Evolutionary conservation across 495 filamentous ascomycete species (phyloP).

Genomic region (Neurospora intermedia): DNA sequence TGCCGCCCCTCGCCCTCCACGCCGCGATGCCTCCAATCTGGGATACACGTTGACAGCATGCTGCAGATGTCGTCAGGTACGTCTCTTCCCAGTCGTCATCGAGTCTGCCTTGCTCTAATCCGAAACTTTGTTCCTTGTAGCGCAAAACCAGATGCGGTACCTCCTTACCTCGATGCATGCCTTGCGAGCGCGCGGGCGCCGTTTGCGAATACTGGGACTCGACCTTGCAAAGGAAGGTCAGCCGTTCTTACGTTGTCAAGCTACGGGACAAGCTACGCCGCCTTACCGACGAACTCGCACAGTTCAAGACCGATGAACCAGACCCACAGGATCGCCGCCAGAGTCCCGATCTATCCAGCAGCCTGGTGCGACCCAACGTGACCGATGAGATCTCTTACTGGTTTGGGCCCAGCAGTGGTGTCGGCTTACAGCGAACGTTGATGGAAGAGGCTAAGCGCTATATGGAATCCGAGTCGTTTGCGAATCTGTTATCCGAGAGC

Average conservation of each 20-base stretch:
- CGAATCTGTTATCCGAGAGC: conserved; percentile 72
- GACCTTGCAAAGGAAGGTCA: conserved; percentile 62
- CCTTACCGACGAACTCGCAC: conserved; percentile 62
- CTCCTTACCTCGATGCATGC: conserved; percentile 77
- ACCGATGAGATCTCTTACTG: conserved; percentile 75
- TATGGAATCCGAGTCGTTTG: conserved; percentile 72
- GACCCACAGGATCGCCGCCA: conserved; percentile 59
- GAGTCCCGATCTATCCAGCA: conserved; percentile 70
- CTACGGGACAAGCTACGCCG: conserved; percentile 71
- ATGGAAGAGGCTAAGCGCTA: conserved; percentile 91
- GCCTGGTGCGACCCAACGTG: conserved; percentile 68
- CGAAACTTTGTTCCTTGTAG: conserved; percentile 29
- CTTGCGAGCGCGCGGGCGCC: conserved; percentile 82
- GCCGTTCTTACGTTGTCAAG: conserved; percentile 76
- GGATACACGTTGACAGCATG: conserved; percentile 84
- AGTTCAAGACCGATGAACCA: conserved; percentile 48
- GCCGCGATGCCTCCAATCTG: conserved; percentile 41
- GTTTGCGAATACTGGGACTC: conserved; percentile 91
- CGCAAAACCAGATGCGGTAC: conserved; percentile 92
- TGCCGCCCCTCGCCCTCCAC: conserved; percentile 17
- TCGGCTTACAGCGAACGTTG: conserved; percentile 83
- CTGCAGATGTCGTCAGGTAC: conserved; percentile 72
- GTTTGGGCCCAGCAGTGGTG: conserved; percentile 83
- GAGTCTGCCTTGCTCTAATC: neutral
- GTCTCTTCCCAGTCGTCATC: neutral